Evolutionary conservation across 352 stramenopile genomes (phyloP), one percentile per base, ranked within the genome.

Genomic region (Globisporangium parvum): DNA sequence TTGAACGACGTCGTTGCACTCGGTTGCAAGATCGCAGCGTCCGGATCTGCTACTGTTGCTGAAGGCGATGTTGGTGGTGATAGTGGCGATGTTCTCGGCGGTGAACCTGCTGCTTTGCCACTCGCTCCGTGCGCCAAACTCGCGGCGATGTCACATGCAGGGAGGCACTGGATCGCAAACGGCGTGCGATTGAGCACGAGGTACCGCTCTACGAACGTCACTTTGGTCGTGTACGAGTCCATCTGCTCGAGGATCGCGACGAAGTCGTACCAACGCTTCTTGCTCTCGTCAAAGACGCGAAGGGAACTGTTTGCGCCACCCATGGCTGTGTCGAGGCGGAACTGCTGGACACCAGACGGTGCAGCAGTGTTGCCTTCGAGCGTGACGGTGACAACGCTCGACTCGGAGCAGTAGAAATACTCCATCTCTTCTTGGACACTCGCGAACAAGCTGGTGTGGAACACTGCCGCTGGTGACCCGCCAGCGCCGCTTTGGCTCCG

Each of bases 121-220:
- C 6, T 46, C 18, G 28, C 1, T 17, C 31, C 31, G 0, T 45
- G 31, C 15, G 35, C 28, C 6, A 45, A 41, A 21, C 46, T 57
- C 21, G 57, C 39, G 39, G 58, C 56, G 18, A 87, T 75, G 49
- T 87, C 73, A 28, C 65, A 70, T n/a, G 80, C 66, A 15, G 73
- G 69, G 5, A 73, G 65, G 18, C 70, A 75, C 35, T 87, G 42
- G n/a, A 95, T 41, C 31, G 80, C 58, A 28, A 85, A 67, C 14
- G 81, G 59, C 0, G 85, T 89, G 26, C 77, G 74, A 41, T 95
- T 93, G 18, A 91, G 47, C 23, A 95, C 64, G 10, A 93, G 63
- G 55, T 92, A 93, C 8, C 85, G 73, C 47, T 93, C 81, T 0
- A 93, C 74, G 45, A 95, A 92, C 11, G 77, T 91, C 6, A 87